These are phyloP conservation scores for Termitomyces titanicus DNA, from an alignment of 768 basidiomycete species.

Conservation along the genomic window DNA sequence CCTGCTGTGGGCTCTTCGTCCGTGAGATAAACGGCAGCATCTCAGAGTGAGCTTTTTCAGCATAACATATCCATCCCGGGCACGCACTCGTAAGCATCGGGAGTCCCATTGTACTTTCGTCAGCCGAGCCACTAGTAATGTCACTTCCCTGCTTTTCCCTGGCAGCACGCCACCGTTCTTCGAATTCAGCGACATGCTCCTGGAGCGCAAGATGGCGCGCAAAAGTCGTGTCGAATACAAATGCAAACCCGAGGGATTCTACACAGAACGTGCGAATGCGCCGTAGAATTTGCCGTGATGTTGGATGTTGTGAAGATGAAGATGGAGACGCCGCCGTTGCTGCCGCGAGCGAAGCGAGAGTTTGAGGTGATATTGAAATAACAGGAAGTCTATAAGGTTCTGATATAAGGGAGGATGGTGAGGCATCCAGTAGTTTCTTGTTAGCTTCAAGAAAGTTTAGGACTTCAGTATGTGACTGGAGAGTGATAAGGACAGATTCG, in stretches of 20 bases:
- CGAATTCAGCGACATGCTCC: constrained; percentile 81
- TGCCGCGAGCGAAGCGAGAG: constrained; percentile 77
- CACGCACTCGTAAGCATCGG: constrained; percentile 97
- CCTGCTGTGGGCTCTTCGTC: constrained; percentile 90
- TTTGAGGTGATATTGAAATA: constrained; percentile 87
- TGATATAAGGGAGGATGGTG: constrained; percentile 13
- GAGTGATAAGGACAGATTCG: constrained; percentile 92
- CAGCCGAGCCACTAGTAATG: constrained; percentile 1
- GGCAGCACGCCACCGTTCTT: constrained; percentile 53
- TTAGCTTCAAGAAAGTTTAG: constrained; percentile 71
- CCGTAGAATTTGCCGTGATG: constrained; percentile 59
- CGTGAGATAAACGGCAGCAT: constrained; percentile 87
- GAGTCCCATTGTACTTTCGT: constrained; percentile 30
- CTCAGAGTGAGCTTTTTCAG: constrained; percentile 94
- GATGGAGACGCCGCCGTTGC: constrained; percentile 53
- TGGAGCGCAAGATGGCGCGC: constrained; percentile 80
- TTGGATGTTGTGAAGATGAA: constrained; percentile 28
- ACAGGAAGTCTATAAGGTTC: constrained; percentile 56
- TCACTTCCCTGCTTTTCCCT: constrained; percentile 13
- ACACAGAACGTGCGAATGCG: constrained; percentile 71
- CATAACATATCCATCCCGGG: constrained; percentile 99
- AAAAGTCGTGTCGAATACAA: constrained; percentile 94
- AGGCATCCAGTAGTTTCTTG: constrained; percentile 12
- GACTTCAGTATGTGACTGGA: constrained; percentile 94
- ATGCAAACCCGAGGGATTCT: constrained; percentile 66